These are phyloP conservation scores for Xylaria palmicola DNA, from an alignment of 495 filamentous ascomycete species.

Conservation along the genomic window DNA sequence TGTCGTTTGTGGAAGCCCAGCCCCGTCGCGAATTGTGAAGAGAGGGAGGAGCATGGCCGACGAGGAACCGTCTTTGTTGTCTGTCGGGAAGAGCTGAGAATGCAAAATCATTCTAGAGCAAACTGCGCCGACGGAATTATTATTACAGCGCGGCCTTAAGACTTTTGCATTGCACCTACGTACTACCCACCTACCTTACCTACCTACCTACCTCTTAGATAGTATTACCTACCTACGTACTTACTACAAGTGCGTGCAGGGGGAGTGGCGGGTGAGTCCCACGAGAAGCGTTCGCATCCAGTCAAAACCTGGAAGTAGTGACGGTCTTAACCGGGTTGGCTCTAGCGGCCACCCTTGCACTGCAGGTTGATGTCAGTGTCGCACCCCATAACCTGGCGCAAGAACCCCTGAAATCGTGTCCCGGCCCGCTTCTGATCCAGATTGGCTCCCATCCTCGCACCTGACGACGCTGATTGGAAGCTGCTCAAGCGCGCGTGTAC, in stretches of 20 bases:
- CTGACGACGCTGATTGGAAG: neutral
- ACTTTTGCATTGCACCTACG: too few species aligned
- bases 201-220: too few species aligned
- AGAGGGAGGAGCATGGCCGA: slow-evolving; percentile 1
- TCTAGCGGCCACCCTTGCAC: neutral
- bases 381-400: neutral
- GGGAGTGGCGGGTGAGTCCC: neutral
- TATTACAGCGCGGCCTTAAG: neutral
- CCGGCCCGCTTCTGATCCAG: slow-evolving; percentile 6
- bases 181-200: too few species aligned
- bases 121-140: neutral
- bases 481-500: slow-evolving; percentile 8
- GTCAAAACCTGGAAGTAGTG: neutral
- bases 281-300: slow-evolving; percentile 7
- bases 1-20: neutral
- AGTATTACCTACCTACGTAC: too few species aligned
- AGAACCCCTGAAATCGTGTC: slow-evolving; percentile 9
- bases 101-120: neutral
- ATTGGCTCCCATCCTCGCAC: neutral
- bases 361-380: slow-evolving; percentile 13
- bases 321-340: neutral
- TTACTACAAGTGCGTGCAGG: too few species aligned
- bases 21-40: neutral
- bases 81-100: neutral
- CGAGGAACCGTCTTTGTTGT: neutral